A percentile compares a stretch with the other conserved stretches of the same genome.
Conservation (phyloP, 2,329 filamentous ascomycete genomes). For the Fusarium longipes region DNA sequence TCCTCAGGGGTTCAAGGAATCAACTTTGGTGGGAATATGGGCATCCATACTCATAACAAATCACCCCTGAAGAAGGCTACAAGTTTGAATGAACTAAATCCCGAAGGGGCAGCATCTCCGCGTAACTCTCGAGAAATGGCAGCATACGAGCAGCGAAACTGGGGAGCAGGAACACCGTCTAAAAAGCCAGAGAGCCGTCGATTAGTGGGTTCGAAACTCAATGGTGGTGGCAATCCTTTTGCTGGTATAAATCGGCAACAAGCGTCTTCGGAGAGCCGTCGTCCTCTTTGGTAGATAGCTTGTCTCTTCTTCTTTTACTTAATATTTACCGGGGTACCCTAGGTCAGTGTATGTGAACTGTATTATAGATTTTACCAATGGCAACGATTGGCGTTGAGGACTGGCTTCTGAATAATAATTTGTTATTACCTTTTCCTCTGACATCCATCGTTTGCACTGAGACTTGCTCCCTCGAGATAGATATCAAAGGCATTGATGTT, state of each 20-base stretch:
- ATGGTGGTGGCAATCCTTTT: conserved; percentile 53
- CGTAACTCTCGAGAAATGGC: conserved; percentile 73
- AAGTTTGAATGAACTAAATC: conserved; percentile 69
- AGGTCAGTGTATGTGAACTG: neutral
- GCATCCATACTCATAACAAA: conserved; percentile 81
- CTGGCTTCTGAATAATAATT: conserved; percentile 28
- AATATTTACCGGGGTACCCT: conserved; percentile 1
- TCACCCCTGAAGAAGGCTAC: conserved; percentile 85
- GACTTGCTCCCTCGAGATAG: neutral
- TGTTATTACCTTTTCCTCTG: neutral
- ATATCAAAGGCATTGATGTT: neutral
- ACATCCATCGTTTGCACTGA: neutral
- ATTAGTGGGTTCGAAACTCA: conserved; percentile 39
- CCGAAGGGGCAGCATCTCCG: conserved; percentile 58
- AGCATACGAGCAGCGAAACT: conserved; percentile 63
- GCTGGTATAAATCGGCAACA: conserved; percentile 52
- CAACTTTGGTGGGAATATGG: conserved; percentile 77
- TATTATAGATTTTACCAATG: conserved; percentile 1
- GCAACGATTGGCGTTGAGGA: conserved; percentile 29
- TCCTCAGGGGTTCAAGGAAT: conserved; percentile 43
- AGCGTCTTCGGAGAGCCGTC: conserved; percentile 57
- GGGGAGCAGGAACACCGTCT: conserved; percentile 55
- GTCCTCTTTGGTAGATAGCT: conserved; percentile 48
- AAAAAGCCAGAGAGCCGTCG: conserved; percentile 52
- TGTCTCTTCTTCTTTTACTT: conserved; percentile 6